These are phyloP conservation scores for Zoysia pacifica DNA, from an alignment of 176 grass and related monocot genomes.

Conservation along the genomic window DNA sequence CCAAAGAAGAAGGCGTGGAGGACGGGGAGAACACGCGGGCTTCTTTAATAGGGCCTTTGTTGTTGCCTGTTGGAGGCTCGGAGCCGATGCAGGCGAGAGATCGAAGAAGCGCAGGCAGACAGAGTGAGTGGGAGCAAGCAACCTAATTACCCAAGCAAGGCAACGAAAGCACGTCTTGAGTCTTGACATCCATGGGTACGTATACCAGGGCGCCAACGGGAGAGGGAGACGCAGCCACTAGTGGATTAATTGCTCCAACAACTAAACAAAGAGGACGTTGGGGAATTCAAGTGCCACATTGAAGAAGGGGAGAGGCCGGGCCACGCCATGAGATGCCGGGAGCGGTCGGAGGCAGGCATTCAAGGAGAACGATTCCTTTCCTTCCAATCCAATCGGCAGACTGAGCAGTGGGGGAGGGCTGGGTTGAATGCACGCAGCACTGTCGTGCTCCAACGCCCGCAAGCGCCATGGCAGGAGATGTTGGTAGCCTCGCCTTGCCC, in stretches of 20 bases:
- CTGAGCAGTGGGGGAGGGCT: not conserved
- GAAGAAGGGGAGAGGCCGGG: conserved; percentile 28
- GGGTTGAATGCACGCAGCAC: conserved; percentile 28
- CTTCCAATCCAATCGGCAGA: conserved; percentile 23
- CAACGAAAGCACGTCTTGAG: not conserved
- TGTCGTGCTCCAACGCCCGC: conserved; percentile 17
- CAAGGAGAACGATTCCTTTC: conserved; percentile 27
- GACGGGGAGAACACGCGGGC: conserved; percentile 23
- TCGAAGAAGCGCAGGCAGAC: not conserved
- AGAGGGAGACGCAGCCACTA: not conserved
- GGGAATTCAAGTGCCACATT: conserved; percentile 57
- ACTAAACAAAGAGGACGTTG: conserved; percentile 69
- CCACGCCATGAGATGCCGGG: conserved; percentile 40
- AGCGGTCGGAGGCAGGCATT: conserved; percentile 41
- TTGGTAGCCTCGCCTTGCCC: not conserved
- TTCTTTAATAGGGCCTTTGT: conserved; percentile 39
- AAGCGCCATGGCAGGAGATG: conserved; percentile 29
- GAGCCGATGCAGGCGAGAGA: too few relatives aligned
- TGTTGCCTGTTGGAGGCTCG: conserved; percentile 1
- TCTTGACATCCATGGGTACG: not conserved
- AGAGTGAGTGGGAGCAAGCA: not conserved
- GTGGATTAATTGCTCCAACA: conserved; percentile 48
- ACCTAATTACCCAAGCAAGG: not conserved
- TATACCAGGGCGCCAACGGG: not conserved
- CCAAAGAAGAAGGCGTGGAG: conserved; percentile 3